phyloP scores from a whole-genome alignment of 2,329 filamentous ascomycete species.

The Botrytis pseudocinerea region DNA sequence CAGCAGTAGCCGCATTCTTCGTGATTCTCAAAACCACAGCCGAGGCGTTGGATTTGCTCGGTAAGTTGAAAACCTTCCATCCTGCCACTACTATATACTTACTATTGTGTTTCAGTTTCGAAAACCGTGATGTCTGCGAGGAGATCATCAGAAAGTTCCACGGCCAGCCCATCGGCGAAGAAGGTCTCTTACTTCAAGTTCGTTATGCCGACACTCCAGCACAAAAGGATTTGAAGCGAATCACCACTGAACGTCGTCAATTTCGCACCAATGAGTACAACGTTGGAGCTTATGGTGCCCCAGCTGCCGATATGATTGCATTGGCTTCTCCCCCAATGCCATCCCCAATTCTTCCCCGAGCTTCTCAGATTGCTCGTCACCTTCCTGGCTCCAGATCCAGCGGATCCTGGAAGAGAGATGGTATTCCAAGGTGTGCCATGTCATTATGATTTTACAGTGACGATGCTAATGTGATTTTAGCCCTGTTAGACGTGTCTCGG shows the following conservation, averaged over 20 bases:
- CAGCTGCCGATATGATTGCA: constrained; percentile 38
- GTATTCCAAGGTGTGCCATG: constrained; percentile 29
- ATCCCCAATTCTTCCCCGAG: constrained; percentile 38
- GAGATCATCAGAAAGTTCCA: constrained; percentile 86
- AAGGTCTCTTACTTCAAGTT: constrained; percentile 84
- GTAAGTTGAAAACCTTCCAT: constrained; percentile 51
- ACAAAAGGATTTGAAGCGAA: constrained; percentile 93
- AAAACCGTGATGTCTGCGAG: constrained; percentile 84
- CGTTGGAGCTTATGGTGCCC: constrained; percentile 65
- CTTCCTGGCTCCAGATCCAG: constrained; percentile 35
- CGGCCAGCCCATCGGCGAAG: constrained; percentile 72
- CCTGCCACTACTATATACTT: constrained; percentile 9
- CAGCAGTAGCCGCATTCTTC: constrained; percentile 91
- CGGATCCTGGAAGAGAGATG: constrained; percentile 41
- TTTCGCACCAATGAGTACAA: constrained; percentile 97
- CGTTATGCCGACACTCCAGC: constrained; percentile 96
- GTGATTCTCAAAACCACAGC: constrained; percentile 87
- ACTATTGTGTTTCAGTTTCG: constrained; percentile 64
- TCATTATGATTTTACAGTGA: neutral
- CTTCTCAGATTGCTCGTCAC: constrained; percentile 39
- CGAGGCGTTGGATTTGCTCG: constrained; percentile 97
- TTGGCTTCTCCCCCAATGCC: constrained; percentile 53
- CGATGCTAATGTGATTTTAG: constrained; percentile 22
- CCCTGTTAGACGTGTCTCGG: constrained; percentile 30
- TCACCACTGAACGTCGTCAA: constrained; percentile 91